Base-by-base conservation (phyloP, 352 stramenopile genomes). In the Phytophthora chlamydospora region DNA sequence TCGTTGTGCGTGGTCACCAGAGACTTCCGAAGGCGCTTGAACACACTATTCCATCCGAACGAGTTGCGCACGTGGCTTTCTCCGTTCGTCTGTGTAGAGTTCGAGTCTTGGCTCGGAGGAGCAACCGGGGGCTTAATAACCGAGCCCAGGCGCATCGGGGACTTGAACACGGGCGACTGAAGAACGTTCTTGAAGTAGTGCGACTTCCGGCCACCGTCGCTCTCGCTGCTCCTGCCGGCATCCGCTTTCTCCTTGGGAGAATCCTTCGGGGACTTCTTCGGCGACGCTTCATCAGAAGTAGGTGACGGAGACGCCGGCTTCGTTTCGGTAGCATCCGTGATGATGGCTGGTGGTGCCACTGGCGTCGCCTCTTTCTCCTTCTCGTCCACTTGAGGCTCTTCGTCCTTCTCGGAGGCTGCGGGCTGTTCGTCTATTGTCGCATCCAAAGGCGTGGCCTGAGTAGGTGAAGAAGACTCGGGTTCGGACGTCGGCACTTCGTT, bases 151-250 rank as follows among this genome's bases (percentile, higher is more conserved):
- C 83, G 80, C 78, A 92, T 92, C 13, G 84, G 80, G 8, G 76
- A 80, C 58, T 90, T 89, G 59, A 93, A 93, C 44, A 93, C 85
- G 27, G 86, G 86, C 6, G 86, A 91, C 59, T 92, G 83, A 27
- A 95, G 66, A 43, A 95, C 85, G 36, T 91, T 88, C 66, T 92
- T 92, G 50, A 95, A 86, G 73, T 95, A 95, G 45, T 88, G 75
- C 27, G 84, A 95, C 59, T 91, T 93, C 33, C 81, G 73, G 14
- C 66, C 71, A 12, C 58, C 53, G 19, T 88, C 77, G 34, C 63
- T 16, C 33, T 78, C 64, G 19, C 49, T 71, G 33, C 62, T 68
- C 8, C 61, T 65, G 32, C 53, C 58, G 35, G 52, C 35, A 7
- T 66, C 53, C 0, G 58, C 27, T 27, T 80, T 77, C 16, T 76